phyloP scores from a whole-genome alignment of 1,139 yeast genomes.

The Protomyces inundatus region DNA sequence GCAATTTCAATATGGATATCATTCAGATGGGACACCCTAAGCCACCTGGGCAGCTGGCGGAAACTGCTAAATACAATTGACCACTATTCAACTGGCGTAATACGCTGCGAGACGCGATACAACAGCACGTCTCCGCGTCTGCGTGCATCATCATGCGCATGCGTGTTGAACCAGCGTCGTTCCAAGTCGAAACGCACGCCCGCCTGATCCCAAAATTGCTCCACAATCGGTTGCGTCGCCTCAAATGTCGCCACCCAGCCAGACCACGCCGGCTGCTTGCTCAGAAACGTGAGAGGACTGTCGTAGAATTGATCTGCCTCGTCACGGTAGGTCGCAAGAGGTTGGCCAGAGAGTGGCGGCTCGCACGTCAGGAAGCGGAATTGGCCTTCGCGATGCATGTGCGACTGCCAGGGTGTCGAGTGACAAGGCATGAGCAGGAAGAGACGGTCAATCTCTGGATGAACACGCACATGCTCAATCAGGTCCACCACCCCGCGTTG shows the following conservation, averaged over 20 bases:
- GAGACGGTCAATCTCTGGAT: constrained; percentile 45
- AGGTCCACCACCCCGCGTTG: constrained; percentile 82
- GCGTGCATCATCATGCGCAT: constrained; percentile 81
- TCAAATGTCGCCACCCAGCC: constrained; percentile 66
- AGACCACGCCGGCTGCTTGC: constrained; percentile 40
- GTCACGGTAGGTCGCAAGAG: constrained; percentile 52
- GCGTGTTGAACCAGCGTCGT: constrained; percentile 64
- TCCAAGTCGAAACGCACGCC: constrained; percentile 32
- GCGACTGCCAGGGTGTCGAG: constrained; percentile 92
- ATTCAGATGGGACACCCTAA: no score
- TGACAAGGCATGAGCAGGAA: constrained; percentile 94
- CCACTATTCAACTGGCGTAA: no score
- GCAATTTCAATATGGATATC: no score
- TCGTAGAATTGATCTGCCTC: constrained; percentile 81
- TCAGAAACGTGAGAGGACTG: constrained; percentile 54
- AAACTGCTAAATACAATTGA: no score
- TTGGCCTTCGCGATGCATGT: constrained; percentile 53
- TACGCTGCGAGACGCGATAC: constrained; percentile 38
- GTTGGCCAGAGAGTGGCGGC: constrained; percentile 59
- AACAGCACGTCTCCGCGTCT: constrained; percentile 73
- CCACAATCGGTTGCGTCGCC: constrained; percentile 48
- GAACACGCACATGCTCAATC: constrained; percentile 49
- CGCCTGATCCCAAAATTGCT: constrained; percentile 25
- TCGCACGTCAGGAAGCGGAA: constrained; percentile 83
- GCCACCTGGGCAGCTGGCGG: no score